Conservation (phyloP, 768 basidiomycete species). For the Hygrophoropsis aurantiaca region DNA sequence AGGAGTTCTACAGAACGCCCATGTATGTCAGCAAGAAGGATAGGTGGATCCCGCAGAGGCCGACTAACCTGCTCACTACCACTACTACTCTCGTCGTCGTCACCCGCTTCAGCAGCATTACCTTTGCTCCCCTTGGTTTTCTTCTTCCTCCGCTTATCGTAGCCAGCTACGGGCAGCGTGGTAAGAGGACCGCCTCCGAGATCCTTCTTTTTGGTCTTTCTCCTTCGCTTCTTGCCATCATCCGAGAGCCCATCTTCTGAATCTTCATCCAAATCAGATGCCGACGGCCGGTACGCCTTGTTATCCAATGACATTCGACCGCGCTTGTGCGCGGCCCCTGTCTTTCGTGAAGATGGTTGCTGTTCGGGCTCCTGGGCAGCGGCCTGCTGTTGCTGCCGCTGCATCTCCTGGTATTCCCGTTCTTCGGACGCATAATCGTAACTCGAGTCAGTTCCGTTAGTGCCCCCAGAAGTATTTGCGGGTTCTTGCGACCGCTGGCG, state of each 20-base stretch:
- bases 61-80: constrained; percentile 42
- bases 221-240: constrained; percentile 51
- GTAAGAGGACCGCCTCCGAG: constrained; percentile 56
- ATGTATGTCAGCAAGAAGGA: constrained; percentile 7
- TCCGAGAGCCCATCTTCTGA: constrained; percentile 63
- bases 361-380: constrained; percentile 17
- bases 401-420: constrained; percentile 49
- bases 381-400: constrained; percentile 20
- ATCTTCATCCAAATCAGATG: constrained; percentile 61
- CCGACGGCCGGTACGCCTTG: constrained; percentile 74
- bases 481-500: constrained; percentile 63
- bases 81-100: constrained; percentile 45
- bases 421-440: constrained; percentile 84
- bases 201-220: constrained; percentile 49
- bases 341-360: constrained; percentile 31
- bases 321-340: constrained; percentile 41
- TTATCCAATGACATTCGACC: constrained; percentile 75
- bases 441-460: constrained; percentile 44
- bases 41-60: background rate
- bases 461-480: constrained; percentile 37
- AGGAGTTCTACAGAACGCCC: constrained; percentile 19
- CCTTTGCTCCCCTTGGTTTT: constrained; percentile 46
- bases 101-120: constrained; percentile 37
- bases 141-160: constrained; percentile 62
- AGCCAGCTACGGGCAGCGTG: constrained; percentile 64